These are phyloP conservation scores for Hypomontagnella submonticulosa DNA, from an alignment of 495 filamentous ascomycete genomes.

Conservation along the genomic window DNA sequence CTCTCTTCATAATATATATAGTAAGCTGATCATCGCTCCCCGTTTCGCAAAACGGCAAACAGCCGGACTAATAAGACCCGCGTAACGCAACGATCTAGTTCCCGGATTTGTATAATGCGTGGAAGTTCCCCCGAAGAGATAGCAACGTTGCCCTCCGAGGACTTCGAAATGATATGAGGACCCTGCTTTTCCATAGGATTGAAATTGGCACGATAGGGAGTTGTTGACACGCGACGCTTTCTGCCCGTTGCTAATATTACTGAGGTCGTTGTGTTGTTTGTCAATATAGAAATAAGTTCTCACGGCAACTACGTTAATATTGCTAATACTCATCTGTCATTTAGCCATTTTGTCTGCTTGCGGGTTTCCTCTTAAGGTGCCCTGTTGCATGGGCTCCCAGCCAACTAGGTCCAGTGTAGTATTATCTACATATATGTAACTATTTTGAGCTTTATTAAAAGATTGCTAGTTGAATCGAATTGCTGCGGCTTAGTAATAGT, in stretches of 20 bases:
- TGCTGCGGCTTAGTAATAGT: too few relatives aligned
- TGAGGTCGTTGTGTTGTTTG: too few relatives aligned
- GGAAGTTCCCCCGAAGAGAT: background rate
- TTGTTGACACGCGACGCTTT: too few relatives aligned
- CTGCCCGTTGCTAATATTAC: too few relatives aligned
- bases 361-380: background rate
- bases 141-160: constrained; percentile 24
- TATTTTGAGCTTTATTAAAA: too few relatives aligned
- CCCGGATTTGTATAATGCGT: constrained; percentile 16
- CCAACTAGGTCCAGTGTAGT: too few relatives aligned
- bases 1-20: constrained; percentile 26
- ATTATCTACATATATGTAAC: too few relatives aligned
- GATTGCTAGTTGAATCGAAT: too few relatives aligned
- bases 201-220: constrained; percentile 1
- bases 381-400: too few relatives aligned
- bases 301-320: background rate
- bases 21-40: constrained; percentile 28
- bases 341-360: too few relatives aligned
- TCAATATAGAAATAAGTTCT: background rate
- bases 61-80: constrained; percentile 29
- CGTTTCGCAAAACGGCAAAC: constrained; percentile 20
- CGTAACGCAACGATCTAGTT: constrained; percentile 12
- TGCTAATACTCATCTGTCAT: background rate
- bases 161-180: background rate
- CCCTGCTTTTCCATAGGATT: background rate